Evolutionary conservation across 495 filamentous ascomycete genomes (phyloP).

Genomic region (Acidiella bohemica): DNA sequence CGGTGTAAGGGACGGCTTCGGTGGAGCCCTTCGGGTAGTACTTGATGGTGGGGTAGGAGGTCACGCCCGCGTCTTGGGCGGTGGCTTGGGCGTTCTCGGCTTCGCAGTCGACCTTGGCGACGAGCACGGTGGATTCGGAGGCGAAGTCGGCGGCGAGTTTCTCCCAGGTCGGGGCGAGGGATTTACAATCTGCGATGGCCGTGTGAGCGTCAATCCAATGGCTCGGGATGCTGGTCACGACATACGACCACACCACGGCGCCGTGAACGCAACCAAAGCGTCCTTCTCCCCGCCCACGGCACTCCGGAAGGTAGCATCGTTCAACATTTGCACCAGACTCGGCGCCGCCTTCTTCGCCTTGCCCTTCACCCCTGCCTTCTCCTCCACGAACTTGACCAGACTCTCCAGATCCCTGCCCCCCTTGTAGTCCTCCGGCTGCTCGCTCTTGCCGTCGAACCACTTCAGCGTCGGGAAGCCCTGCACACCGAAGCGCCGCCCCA

Average conservation of each 20-base stretch:
- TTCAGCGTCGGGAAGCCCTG: conserved; percentile 95
- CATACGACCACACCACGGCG: conserved; percentile 94
- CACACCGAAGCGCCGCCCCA: conserved; percentile 75
- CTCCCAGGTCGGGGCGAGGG: conserved; percentile 82
- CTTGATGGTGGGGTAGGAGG: conserved; percentile 90
- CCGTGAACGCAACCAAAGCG: conserved; percentile 90
- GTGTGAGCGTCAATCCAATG: background rate
- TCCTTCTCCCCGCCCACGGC: conserved; percentile 72
- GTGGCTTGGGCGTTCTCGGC: conserved; percentile 66
- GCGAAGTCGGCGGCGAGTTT: conserved; percentile 69
- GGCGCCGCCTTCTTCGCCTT: conserved; percentile 57
- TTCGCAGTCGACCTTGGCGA: conserved; percentile 93
- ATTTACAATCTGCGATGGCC: conserved; percentile 70
- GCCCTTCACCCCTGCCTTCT: conserved; percentile 74
- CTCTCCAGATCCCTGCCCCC: conserved; percentile 81
- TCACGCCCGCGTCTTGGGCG: conserved; percentile 63
- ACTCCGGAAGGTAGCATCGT: conserved; percentile 62
- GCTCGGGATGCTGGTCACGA: background rate
- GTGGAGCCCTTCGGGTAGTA: conserved; percentile 87
- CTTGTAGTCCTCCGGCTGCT: conserved; percentile 72
- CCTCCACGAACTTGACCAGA: conserved; percentile 62
- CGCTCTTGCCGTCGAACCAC: conserved; percentile 95
- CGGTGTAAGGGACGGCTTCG: conserved; percentile 56
- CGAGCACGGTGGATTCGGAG: conserved; percentile 59
- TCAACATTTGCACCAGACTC: conserved; percentile 67